Percentiles rank a stretch among this genome's conserved stretches.
phyloP scores from a whole-genome alignment of 169 alveolate genomes.

The Eimeria praecox region DNA sequence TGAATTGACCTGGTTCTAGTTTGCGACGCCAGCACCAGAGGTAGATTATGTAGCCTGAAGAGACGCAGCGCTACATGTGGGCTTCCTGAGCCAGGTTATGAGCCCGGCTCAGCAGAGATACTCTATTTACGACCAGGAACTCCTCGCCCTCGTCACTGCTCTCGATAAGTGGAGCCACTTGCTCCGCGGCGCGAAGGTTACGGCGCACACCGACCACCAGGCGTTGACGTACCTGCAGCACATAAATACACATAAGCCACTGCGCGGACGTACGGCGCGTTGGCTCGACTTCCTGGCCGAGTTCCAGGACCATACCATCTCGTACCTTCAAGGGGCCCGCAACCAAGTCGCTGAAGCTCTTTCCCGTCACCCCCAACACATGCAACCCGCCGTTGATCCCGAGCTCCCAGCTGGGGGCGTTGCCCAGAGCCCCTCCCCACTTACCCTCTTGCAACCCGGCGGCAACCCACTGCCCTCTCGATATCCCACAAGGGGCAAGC shows the following conservation, averaged over 20 bases:
- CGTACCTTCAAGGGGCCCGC: background rate
- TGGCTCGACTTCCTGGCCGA: too few species aligned
- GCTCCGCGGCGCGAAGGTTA: too few species aligned
- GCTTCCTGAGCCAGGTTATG: slow-evolving; percentile 14
- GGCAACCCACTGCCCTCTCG: background rate
- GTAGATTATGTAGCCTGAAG: too few species aligned
- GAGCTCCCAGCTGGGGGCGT: background rate
- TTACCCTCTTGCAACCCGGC: background rate
- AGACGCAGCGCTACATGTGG: too few species aligned
- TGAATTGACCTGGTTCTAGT: too few species aligned
- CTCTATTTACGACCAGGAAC: slow-evolving; percentile 2
- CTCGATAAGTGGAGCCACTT: too few species aligned
- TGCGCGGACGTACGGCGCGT: slow-evolving; percentile 3
- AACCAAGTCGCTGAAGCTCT: background rate
- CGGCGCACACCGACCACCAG: too few species aligned
- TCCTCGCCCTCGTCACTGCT: too few species aligned
- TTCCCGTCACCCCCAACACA: background rate
- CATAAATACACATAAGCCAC: background rate
- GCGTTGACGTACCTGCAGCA: slow-evolving; percentile 27
- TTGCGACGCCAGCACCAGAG: too few species aligned
- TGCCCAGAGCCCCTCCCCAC: background rate
- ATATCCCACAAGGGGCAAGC: background rate
- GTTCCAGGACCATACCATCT: too few species aligned
- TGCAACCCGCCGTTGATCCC: background rate
- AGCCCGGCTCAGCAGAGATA: slow-evolving; percentile 1